These are phyloP conservation scores for Colletotrichum chrysophilum DNA, from an alignment of 2,329 filamentous ascomycete species.

Conservation along the genomic window DNA sequence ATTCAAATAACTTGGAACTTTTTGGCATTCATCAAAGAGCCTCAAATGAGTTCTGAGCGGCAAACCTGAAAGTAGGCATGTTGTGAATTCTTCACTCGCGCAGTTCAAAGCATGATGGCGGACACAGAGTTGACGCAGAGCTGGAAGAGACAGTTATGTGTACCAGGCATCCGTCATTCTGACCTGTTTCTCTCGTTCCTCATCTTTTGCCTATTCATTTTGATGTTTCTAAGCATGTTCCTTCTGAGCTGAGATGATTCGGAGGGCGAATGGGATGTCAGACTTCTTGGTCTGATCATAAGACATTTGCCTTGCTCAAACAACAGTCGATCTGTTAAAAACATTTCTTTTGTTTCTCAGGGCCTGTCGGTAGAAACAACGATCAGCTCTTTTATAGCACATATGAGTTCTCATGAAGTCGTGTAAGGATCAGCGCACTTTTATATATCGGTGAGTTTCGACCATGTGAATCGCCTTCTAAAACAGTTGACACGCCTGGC, in stretches of 20 bases:
- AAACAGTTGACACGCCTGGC: too few species aligned
- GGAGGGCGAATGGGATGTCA: neutral
- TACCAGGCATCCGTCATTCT: rapidly evolving
- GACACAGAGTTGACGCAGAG: rapidly evolving
- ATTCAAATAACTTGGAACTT: neutral
- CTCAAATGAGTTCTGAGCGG: neutral
- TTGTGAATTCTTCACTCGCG: neutral
- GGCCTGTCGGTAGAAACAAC: neutral
- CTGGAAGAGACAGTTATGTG: neutral
- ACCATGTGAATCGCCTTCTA: neutral
- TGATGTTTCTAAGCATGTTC: rapidly evolving
- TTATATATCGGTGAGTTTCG: neutral
- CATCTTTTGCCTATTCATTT: neutral
- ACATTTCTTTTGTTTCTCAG: neutral
- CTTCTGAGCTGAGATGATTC: rapidly evolving
- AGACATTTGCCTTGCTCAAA: rapidly evolving
- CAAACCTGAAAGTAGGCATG: rapidly evolving
- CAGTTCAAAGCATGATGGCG: neutral
- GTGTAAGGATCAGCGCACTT: neutral
- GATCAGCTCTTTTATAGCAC: rapidly evolving
- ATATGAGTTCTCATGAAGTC: neutral
- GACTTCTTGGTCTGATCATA: rapidly evolving
- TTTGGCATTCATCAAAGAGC: neutral
- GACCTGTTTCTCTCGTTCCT: neutral
- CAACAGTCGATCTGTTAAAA: neutral